Percentiles rank a stretch among this genome's conserved stretches.
Evolutionary conservation across 2,329 filamentous ascomycete genomes (phyloP).

Genomic region (Endothia cerciana): DNA sequence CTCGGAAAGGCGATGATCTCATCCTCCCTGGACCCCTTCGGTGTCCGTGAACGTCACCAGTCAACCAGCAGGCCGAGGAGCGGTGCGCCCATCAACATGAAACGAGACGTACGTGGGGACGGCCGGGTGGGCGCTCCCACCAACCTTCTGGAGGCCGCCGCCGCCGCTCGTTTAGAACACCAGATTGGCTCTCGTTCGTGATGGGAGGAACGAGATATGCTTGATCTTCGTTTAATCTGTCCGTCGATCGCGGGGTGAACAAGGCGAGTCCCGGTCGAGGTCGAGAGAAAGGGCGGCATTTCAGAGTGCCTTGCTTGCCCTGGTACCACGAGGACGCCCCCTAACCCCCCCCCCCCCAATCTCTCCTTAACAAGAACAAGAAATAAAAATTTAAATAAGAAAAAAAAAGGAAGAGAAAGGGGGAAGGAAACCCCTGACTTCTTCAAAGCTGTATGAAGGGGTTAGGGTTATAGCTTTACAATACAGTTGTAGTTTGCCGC

Average conservation of each 20-base stretch:
- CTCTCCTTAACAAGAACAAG: neutral
- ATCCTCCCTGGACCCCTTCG: neutral
- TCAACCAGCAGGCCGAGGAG: neutral
- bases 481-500: no score
- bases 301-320: no score
- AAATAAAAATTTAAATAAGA: neutral
- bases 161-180: neutral
- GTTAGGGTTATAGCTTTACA: neutral
- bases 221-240: neutral
- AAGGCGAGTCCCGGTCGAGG: neutral
- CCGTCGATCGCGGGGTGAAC: neutral
- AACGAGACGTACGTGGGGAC: conserved; percentile 16
- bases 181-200: neutral
- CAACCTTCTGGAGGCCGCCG: neutral
- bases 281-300: no score
- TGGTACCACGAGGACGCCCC: neutral
- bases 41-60: neutral
- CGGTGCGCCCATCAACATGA: conserved; percentile 15
- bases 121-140: neutral
- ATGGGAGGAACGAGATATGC: conserved; percentile 1
- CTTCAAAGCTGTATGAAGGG: neutral
- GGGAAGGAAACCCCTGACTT: neutral
- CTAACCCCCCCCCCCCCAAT: neutral
- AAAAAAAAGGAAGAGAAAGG: no score
- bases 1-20: conserved; percentile 10